Conservation (phyloP, 257 asterid genomes). For the Nicotiana undulata region DNA sequence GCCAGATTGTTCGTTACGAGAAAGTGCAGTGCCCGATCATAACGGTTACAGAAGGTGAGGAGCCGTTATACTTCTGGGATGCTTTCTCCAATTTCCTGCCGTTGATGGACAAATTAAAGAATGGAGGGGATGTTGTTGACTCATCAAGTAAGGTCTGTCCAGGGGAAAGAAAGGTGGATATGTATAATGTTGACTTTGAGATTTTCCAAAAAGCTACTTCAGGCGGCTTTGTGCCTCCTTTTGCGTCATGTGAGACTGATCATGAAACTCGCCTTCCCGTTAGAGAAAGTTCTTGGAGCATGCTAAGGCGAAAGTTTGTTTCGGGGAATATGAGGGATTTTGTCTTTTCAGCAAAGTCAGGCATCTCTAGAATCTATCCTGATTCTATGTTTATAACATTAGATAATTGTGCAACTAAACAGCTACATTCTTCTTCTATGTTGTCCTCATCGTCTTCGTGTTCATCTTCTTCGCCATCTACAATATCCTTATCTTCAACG, state of each 20-base stretch:
- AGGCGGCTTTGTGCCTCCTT: slow-evolving; percentile 44
- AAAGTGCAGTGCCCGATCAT: slow-evolving; percentile 36
- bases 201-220: slow-evolving; percentile 34
- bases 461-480: slow-evolving; percentile 18
- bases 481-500: slow-evolving; percentile 16
- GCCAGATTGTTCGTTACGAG: slow-evolving; percentile 49
- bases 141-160: slow-evolving; percentile 15
- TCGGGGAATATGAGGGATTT: slow-evolving; percentile 37
- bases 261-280: slow-evolving; percentile 35
- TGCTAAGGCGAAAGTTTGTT: slow-evolving; percentile 30
- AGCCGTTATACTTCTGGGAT: slow-evolving; percentile 39
- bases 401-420: slow-evolving; percentile 14
- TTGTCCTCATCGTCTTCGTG: slow-evolving; percentile 16
- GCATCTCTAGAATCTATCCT: slow-evolving; percentile 31
- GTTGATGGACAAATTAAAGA: slow-evolving; percentile 28
- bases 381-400: slow-evolving; percentile 21
- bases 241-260: slow-evolving; percentile 32
- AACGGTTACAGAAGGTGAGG: slow-evolving; percentile 34
- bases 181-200: slow-evolving; percentile 34
- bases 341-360: slow-evolving; percentile 22
- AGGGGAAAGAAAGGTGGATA: slow-evolving; percentile 27
- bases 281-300: slow-evolving; percentile 41
- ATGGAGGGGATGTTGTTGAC: slow-evolving; percentile 16
- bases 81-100: slow-evolving; percentile 39
- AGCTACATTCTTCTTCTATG: slow-evolving; percentile 11